These are phyloP conservation scores for Chalciporus pseudorubinellus DNA, from an alignment of 768 basidiomycete genomes.

Conservation along the genomic window DNA sequence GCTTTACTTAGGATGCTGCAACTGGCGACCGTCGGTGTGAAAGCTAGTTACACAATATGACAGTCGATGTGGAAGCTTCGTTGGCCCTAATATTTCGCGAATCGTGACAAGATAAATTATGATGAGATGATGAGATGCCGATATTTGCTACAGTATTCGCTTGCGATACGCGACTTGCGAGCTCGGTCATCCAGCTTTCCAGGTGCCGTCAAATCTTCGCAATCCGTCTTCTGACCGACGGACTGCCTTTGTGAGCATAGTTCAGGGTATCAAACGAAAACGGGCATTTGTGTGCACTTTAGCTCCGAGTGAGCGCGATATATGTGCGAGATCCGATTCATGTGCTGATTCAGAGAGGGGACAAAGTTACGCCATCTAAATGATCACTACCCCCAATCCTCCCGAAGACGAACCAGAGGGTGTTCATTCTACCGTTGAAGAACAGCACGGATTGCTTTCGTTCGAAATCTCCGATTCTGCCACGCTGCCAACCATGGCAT, in stretches of 20 bases:
- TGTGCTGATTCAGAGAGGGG: too few relatives aligned
- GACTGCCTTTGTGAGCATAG: neutral
- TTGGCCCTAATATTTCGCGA: too few relatives aligned
- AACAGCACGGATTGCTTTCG: constrained; percentile 17
- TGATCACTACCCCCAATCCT: neutral
- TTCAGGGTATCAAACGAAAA: neutral
- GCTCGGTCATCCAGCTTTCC: too few relatives aligned
- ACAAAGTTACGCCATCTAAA: too few relatives aligned
- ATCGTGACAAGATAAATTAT: neutral
- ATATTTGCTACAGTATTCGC: neutral
- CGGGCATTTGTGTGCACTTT: neutral
- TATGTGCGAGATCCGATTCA: neutral
- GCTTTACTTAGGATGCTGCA: too few relatives aligned
- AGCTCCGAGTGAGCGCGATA: neutral
- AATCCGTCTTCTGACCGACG: neutral
- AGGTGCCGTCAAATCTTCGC: too few relatives aligned
- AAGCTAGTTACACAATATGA: too few relatives aligned
- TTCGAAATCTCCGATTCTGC: neutral
- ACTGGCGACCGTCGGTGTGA: too few relatives aligned
- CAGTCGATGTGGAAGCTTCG: too few relatives aligned
- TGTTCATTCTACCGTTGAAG: constrained; percentile 3
- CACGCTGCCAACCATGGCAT: constrained; percentile 17
- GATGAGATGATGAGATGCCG: neutral
- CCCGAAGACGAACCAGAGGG: neutral
- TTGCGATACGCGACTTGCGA: neutral